A percentile compares a stretch with the other conserved stretches of the same genome.
Conservation (phyloP, 225 moss, liverwort and hornwort genomes). For the Sphagnum tenellum region DNA sequence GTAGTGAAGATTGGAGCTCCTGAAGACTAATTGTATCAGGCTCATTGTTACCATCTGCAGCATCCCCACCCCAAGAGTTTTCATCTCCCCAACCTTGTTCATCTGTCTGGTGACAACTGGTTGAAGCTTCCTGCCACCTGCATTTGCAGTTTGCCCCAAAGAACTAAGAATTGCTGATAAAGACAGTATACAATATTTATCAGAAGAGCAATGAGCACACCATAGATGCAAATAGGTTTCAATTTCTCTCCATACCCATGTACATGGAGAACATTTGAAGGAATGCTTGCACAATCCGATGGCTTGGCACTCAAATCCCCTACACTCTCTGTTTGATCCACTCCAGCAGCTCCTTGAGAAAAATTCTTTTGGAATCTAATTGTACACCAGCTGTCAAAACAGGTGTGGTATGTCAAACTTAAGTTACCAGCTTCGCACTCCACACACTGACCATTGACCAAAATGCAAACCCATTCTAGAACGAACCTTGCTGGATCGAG, state of each 20-base stretch:
- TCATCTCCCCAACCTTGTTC: constrained; percentile 70
- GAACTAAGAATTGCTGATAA: too few relatives aligned
- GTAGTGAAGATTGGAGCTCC: constrained; percentile 58
- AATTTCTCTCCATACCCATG: constrained; percentile 27
- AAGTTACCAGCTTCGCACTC: too few relatives aligned
- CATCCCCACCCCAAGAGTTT: constrained; percentile 40
- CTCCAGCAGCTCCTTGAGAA: constrained; percentile 25
- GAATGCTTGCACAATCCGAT: constrained; percentile 18
- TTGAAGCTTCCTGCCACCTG: constrained; percentile 56
- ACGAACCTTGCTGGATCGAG: constrained; percentile 52
- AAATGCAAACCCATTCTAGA: background rate
- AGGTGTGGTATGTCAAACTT: too few relatives aligned
- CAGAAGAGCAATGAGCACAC: background rate
- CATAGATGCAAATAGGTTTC: background rate
- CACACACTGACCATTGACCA: background rate
- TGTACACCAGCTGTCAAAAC: constrained; percentile 69
- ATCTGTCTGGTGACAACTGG: constrained; percentile 22
- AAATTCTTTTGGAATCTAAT: constrained; percentile 73
- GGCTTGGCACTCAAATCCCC: constrained; percentile 30
- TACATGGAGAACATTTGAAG: constrained; percentile 22
- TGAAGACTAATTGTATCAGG: constrained; percentile 51
- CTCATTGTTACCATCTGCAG: constrained; percentile 33
- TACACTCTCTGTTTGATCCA: constrained; percentile 32
- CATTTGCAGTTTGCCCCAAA: background rate
- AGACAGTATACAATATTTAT: background rate